These are phyloP conservation scores for Metarhizium album DNA, from an alignment of 2,329 filamentous ascomycete genomes.

Conservation along the genomic window DNA sequence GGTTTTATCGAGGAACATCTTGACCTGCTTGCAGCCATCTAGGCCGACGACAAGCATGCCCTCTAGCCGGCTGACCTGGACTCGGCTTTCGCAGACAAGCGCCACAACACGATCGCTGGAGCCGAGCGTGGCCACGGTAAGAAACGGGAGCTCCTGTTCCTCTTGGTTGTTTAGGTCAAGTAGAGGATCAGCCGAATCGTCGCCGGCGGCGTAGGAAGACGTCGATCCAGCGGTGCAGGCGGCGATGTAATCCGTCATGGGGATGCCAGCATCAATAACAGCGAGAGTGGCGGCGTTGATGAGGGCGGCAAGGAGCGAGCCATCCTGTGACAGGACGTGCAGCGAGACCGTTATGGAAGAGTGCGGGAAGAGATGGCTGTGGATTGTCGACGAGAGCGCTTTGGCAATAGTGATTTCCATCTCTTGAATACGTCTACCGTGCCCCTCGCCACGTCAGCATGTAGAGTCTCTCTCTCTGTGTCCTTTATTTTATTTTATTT, in stretches of 20 bases:
- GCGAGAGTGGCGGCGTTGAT: constrained; percentile 88
- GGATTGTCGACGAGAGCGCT: constrained; percentile 66
- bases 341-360: constrained; percentile 74
- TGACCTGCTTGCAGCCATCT: constrained; percentile 81
- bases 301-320: constrained; percentile 77
- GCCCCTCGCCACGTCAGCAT: background rate
- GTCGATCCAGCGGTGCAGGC: constrained; percentile 82
- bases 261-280: constrained; percentile 86
- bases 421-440: constrained; percentile 61
- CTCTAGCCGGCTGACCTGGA: constrained; percentile 74
- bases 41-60: constrained; percentile 88
- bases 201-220: constrained; percentile 51
- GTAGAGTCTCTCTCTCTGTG: too few species aligned
- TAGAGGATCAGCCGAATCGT: constrained; percentile 63
- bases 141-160: constrained; percentile 77
- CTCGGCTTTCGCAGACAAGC: constrained; percentile 75
- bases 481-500: too few species aligned
- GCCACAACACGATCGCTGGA: constrained; percentile 65
- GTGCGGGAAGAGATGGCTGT: constrained; percentile 83
- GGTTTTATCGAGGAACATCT: constrained; percentile 68
- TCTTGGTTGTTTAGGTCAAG: constrained; percentile 71
- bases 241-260: constrained; percentile 85
- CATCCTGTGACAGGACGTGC: constrained; percentile 82
- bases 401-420: constrained; percentile 69
- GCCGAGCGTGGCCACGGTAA: constrained; percentile 77